Base-by-base conservation (phyloP, 805 yeast species). In the Metschnikowia chrysomelidarum region DNA sequence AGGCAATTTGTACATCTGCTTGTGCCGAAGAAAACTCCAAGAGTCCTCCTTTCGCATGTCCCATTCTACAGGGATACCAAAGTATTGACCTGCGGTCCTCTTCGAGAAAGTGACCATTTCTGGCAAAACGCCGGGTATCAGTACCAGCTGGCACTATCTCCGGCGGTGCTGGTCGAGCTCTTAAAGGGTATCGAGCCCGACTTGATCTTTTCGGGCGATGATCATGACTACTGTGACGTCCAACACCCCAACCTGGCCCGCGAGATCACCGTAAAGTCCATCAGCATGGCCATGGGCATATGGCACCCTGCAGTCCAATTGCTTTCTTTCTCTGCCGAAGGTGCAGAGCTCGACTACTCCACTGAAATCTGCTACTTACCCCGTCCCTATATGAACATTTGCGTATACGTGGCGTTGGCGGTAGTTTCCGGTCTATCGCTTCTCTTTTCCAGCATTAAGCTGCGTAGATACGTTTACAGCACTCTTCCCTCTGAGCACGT, bases 341-440 rank as follows among this genome's bases (percentile, higher is more conserved):
- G 27, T 10, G 22, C 36, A 6, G 15, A 34, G 11, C 41, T 57
- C 24, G 20, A 34, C 21, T 69, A 62, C 47, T 47, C 51, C n/a
- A 69, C 73, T 13, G 48, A 59, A 14, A 51, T 71, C 17, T 73
- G 79, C 49, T 67, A 67, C 50, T 49, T 71, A 21, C 75, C 72
- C 4, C 57, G 58, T 5, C 78, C 79, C 4, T 73, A 72, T 45
- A 37, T 56, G 21, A 71, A 70, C 38, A 57, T 71, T 1, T 42
- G 51, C 8, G 41, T 55, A 34, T 73, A 73, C 46, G 57, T 67
- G 2, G 29, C 53, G 4, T 47, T 63, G 34, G 69, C 75, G 2
- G 57, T 55, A 19, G 24, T 53, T 2, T 56, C 63, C 14, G 67
- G 57, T 0, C 19, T 59, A 1, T 17, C 56, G 2, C 31, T 66